Conservation (phyloP, 345 rosid species). For the Heritiera littoralis region DNA sequence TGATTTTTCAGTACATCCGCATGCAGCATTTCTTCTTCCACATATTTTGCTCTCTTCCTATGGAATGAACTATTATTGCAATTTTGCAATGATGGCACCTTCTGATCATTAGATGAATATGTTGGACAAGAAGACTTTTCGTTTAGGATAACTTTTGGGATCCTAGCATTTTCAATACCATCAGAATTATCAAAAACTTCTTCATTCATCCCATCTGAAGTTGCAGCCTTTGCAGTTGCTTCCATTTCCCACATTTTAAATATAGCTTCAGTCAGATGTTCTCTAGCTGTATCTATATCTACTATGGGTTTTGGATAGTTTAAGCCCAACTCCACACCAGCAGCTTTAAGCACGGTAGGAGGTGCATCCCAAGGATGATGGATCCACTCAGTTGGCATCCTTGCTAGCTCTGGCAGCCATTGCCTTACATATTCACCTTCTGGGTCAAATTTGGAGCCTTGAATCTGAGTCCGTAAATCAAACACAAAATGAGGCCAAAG, state of each 20-base stretch:
- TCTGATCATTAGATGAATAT: conserved; percentile 74
- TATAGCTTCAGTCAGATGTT: conserved; percentile 62
- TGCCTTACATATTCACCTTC: conserved; percentile 88
- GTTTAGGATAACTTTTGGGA: conserved; percentile 43
- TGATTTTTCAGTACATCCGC: conserved; percentile 18
- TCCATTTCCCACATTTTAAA: conserved; percentile 79
- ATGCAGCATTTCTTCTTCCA: conserved; percentile 38
- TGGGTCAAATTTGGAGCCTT: conserved; percentile 75
- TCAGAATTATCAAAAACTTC: conserved; percentile 69
- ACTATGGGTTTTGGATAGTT: conserved; percentile 52
- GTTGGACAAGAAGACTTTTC: conserved; percentile 46
- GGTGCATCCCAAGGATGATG: conserved; percentile 98
- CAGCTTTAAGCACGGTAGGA: conserved; percentile 54
- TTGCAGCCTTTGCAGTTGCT: conserved; percentile 49
- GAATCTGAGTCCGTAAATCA: conserved; percentile 48
- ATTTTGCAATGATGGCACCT: conserved; percentile 55
- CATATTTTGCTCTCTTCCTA: conserved; percentile 57
- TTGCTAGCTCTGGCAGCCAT: conserved; percentile 93
- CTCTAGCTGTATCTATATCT: conserved; percentile 49
- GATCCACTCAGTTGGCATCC: conserved; percentile 90
- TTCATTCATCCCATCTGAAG: conserved; percentile 47
- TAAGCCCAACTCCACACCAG: conserved; percentile 47
- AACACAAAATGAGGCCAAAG: conserved; percentile 22
- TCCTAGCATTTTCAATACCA: conserved; percentile 31
- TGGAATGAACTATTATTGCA: conserved; percentile 27